Evolutionary conservation across 495 filamentous ascomycete genomes (phyloP).

Genomic region (Amniculicola lignicola): DNA sequence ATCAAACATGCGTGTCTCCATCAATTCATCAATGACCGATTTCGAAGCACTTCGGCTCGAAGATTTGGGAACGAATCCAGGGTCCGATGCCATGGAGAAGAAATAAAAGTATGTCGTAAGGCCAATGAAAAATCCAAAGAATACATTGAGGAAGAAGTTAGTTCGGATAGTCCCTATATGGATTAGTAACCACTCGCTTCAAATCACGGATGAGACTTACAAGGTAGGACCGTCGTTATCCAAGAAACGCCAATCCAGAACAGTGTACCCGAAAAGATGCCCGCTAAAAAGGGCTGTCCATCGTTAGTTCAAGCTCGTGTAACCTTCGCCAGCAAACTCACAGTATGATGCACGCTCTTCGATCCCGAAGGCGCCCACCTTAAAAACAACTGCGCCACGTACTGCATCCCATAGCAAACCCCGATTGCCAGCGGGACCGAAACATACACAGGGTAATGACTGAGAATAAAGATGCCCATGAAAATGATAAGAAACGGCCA

Average conservation of each 20-base stretch:
- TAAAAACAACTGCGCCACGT: conserved; percentile 69
- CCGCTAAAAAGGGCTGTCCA: conserved; percentile 77
- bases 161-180: conserved; percentile 59
- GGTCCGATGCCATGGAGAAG: conserved; percentile 79
- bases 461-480: conserved; percentile 65
- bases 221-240: conserved; percentile 67
- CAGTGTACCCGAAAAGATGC: conserved; percentile 84
- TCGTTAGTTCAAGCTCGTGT: conserved; percentile 24
- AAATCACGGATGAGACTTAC: conserved; percentile 42
- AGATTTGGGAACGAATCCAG: conserved; percentile 91
- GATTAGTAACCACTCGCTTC: not conserved
- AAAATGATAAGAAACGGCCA: conserved; percentile 79
- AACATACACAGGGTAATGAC: conserved; percentile 68
- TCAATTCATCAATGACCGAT: conserved; percentile 77
- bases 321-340: conserved; percentile 43
- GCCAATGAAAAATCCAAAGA: conserved; percentile 62
- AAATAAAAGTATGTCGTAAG: conserved; percentile 82
- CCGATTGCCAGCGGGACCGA: conserved; percentile 68
- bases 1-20: conserved; percentile 84
- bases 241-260: conserved; percentile 81
- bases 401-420: conserved; percentile 70
- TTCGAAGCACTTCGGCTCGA: conserved; percentile 84
- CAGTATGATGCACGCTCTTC: conserved; percentile 82
- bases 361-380: conserved; percentile 80
- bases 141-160: conserved; percentile 68